Base-by-base conservation (phyloP, 2,329 filamentous ascomycete genomes). In the Fusarium lyarnte region DNA sequence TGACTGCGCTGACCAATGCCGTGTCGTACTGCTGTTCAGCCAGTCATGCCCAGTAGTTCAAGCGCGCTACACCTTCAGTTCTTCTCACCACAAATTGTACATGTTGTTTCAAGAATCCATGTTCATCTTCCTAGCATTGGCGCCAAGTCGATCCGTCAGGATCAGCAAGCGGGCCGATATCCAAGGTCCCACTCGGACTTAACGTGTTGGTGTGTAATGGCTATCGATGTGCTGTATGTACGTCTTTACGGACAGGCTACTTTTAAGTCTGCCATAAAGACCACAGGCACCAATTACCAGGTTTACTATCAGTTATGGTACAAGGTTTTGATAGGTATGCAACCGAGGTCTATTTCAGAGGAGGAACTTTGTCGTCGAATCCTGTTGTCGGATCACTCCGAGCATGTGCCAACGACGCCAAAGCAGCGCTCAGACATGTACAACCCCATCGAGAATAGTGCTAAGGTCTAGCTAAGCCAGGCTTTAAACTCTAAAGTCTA, bases 101-200 rank as follows among this genome's bases (percentile, higher is more conserved):
- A 54, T 13, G 35, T 5, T n/a, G 51, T 53, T 53, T 41, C 35
- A 27, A 41, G 36, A 41, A 8, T 17, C 14, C 16, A 54, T 42
- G 36, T 38, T 42, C 17, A 14, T 23, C 17, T 19, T 38, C 21
- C 27, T 42, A 25, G 51, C 51, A 19, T 31, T 31, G 27, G 25
- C 25, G 36, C 36, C 51, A 54, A 31, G 36, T 31, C 35, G 51
- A 54, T 54, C 36, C 51, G 16, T 31, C 21, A 31, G 36, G 51
- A 54, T 54, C 36, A 54, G 36, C 25, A 54, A 54, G 36, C 49
- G 49, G 49, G 33, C 49, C 49, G 49, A 53, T 13, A 29, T 53
- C 13, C 6, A 27, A 13, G 23, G 49, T 52, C 19, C 23, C 33
- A 53, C 49, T 27, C 35, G 23, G 23, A 54, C 8, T 5, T 23